These are phyloP conservation scores for Saitozyma podzolica DNA, from an alignment of 768 basidiomycete species.

Conservation along the genomic window DNA sequence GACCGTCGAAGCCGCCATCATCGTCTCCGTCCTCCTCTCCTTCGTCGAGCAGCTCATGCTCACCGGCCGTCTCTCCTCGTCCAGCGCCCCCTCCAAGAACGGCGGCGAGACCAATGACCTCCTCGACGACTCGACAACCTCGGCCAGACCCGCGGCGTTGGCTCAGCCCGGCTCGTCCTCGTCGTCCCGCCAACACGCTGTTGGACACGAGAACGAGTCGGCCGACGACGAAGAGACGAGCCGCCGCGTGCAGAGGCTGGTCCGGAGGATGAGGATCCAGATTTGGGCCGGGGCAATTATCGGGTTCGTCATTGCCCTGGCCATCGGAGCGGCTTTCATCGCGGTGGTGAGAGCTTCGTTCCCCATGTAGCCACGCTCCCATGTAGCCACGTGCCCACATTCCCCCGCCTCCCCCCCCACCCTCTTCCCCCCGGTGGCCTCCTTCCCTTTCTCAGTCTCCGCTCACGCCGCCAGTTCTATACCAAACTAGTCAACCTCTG, in stretches of 20 bases:
- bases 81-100: neutral
- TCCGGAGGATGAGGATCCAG: slow-evolving; percentile 68
- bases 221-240: slow-evolving; percentile 2
- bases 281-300: slow-evolving; percentile 72
- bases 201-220: slow-evolving; percentile 2
- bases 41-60: slow-evolving; percentile 71
- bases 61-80: slow-evolving; percentile 30
- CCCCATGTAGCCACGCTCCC: too few relatives aligned
- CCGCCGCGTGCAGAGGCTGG: slow-evolving; percentile 27
- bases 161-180: neutral
- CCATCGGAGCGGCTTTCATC: slow-evolving; percentile 87
- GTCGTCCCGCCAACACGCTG: too few relatives aligned
- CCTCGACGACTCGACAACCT: slow-evolving; percentile 1
- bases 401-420: too few relatives aligned
- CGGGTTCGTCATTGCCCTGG: slow-evolving; percentile 75
- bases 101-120: neutral
- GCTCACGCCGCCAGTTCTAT: slow-evolving; percentile 64
- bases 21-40: slow-evolving; percentile 85
- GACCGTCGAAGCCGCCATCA: slow-evolving; percentile 86
- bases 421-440: neutral
- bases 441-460: neutral
- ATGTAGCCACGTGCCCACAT: too few relatives aligned
- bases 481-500: slow-evolving; percentile 83
- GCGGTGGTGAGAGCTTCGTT: slow-evolving; percentile 65
- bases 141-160: neutral